Evolutionary conservation across 768 basidiomycete genomes (phyloP).

Genomic region (Boletus subcaerulescens): DNA sequence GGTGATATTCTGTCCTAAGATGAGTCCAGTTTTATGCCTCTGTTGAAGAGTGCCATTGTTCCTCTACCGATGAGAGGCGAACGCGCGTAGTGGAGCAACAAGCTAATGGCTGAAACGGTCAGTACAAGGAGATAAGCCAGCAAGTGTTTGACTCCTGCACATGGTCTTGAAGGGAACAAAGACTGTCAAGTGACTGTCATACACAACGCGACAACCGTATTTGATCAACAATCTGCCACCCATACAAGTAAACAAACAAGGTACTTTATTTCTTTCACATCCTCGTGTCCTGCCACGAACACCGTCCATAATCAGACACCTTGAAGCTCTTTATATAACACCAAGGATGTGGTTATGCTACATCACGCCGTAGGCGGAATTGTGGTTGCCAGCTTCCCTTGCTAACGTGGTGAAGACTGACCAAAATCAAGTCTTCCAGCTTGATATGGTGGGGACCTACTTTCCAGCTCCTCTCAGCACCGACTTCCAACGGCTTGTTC

Average conservation of each 20-base stretch:
- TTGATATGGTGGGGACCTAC: constrained; percentile 54
- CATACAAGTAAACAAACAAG: too few species aligned
- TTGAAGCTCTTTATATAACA: too few species aligned
- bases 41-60: constrained; percentile 16
- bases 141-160: too few species aligned
- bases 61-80: neutral
- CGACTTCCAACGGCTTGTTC: constrained; percentile 50
- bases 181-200: neutral
- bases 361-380: constrained; percentile 41
- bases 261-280: neutral
- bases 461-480: constrained; percentile 51
- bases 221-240: too few species aligned
- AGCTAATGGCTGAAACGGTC: constrained; percentile 5
- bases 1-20: neutral
- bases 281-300: neutral
- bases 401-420: constrained; percentile 76
- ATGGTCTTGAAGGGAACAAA: neutral
- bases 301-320: too few species aligned
- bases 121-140: constrained; percentile 2
- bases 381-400: constrained; percentile 79
- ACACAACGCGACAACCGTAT: constrained; percentile 5
- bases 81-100: constrained; percentile 6
- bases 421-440: constrained; percentile 63
- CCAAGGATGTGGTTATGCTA: neutral
- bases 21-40: constrained; percentile 17